Evolutionary conservation across 2,329 filamentous ascomycete genomes (phyloP), one percentile per base, ranked within the genome.

Genomic region (Aspergillus viridinutans): DNA sequence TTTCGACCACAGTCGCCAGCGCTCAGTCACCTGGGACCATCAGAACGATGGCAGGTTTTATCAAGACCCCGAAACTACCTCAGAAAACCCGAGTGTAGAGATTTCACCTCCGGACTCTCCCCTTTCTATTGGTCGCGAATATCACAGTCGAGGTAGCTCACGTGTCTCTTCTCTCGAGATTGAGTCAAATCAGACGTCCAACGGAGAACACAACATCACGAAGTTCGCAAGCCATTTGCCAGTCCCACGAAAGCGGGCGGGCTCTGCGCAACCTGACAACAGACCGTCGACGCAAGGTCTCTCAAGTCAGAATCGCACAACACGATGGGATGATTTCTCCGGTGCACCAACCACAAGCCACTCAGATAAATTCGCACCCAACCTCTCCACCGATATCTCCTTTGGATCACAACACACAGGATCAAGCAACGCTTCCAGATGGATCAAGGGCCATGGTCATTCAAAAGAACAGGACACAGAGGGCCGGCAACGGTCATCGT

Each of bases 251-350:
- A 68, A 66, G 61, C 62, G 58, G 23, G 47, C 54, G 29, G 55
- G 52, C 35, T 57, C 59, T 28, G 35, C 26, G 8, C 64, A 47
- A 54, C 45, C 58, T 10, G 56, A 56, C 17, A 50, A 43, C 32
- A 40, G 26, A 5, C 61, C 48, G n/a, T 50, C 51, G 29, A 61
- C 53, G 32, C 62, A 61, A 10, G 62, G 63, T 43, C 55, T 61
- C 9, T 60, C 61, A 12, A 63, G 60, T 49, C 47, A 53, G 17
- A 49, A 61, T 9, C 38, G 60, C 54, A 47, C 56, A 43, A 69
- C 71, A n/a, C 62, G 62, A 64, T 89, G 86, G 86, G 85, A 90
- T 72, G 82, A 82, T 50, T 84, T 83, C 67, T 87, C 87, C 3
- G 86, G 85, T 8, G 86, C 89, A 66, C 83, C 85, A 42, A 86